Evolutionary conservation across 768 basidiomycete genomes (phyloP), one percentile per base, ranked within the genome.

Genomic region (Rhizopogon roseolus): DNA sequence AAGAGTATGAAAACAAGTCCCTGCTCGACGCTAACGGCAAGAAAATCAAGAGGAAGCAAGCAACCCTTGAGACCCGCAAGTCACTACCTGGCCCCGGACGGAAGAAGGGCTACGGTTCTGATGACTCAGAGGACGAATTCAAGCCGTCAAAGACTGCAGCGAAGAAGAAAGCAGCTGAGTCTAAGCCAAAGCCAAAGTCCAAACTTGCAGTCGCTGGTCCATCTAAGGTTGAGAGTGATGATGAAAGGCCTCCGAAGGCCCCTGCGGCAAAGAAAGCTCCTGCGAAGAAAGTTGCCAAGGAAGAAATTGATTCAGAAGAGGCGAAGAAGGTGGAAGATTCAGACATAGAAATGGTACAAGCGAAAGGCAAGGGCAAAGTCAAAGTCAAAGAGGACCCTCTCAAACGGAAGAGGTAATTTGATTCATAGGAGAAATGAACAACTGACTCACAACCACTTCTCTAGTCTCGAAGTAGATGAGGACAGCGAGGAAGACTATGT

Each of bases 331-430:
- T 52, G 14, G 66, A 64, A 49, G n/a, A 79, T 38, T 68, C 72
- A 9, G 78, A 76, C 36, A 57, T 71, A 40, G 64, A 67, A 53
- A 62, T 70, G 59, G 49, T 43, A 45, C 56, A 53, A 54, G 57
- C 41, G 46, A 81, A 76, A 53, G 73, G 67, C 34, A 81, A 80
- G 54, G 74, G 65, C 37, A 83, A 81, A 58, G 74, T 69, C 2
- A 74, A 73, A 61, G 64, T 66, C 8, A 50, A 52, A 1, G 64
- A 60, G 46, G 62, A 59, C 16, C 60, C 62, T 14, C 64, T 71
- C 41, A 91, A 91, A 69, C 82, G 88, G 41, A 92, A 90, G 69
- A 87, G 81, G 89, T 86, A 49, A 7, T 27, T 1, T 41, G 27
- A 17, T 32, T 54, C 42, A 4, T 41, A 55, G 40, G 55, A 52